A percentile compares a stretch with the other conserved stretches of the same genome.
Conservation (phyloP, 371 early-diverging fungal genomes). For the Rhizopus sp. region DNA sequence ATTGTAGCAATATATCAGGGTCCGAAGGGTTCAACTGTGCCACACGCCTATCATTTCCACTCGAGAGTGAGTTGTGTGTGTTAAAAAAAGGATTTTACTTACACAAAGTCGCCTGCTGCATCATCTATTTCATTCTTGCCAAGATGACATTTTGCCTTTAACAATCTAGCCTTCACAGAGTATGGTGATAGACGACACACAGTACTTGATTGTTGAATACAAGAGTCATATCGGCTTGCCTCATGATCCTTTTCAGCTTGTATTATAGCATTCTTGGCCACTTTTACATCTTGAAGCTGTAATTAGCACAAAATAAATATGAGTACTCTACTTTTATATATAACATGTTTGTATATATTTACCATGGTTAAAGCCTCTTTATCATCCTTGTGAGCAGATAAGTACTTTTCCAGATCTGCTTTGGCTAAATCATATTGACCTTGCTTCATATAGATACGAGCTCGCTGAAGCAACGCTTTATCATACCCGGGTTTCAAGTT, state of each 20-base stretch:
- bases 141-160: constrained; percentile 76
- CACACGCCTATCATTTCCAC: constrained; percentile 51
- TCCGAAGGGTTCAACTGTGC: constrained; percentile 71
- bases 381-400: constrained; percentile 13
- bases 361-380: not conserved
- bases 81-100: constrained; percentile 20
- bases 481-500: constrained; percentile 81
- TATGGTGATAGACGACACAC: constrained; percentile 11
- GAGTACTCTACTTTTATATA: not conserved
- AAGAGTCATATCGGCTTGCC: constrained; percentile 54
- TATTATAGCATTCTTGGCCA: not conserved
- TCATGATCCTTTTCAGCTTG: constrained; percentile 14
- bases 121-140: constrained; percentile 76
- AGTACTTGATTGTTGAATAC: constrained; percentile 49
- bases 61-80: not conserved
- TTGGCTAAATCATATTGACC: constrained; percentile 71
- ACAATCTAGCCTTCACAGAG: constrained; percentile 29
- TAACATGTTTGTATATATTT: not conserved
- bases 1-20: constrained; percentile 54
- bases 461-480: constrained; percentile 81
- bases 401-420: constrained; percentile 43
- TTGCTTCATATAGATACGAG: constrained; percentile 69
- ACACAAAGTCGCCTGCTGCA: constrained; percentile 81
- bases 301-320: not conserved
- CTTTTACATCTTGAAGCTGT: constrained; percentile 4